Percentiles rank a stretch among this genome's conserved stretches.
Evolutionary conservation across 495 filamentous ascomycete species (phyloP).

Genomic region (Rusavskia elegans): DNA sequence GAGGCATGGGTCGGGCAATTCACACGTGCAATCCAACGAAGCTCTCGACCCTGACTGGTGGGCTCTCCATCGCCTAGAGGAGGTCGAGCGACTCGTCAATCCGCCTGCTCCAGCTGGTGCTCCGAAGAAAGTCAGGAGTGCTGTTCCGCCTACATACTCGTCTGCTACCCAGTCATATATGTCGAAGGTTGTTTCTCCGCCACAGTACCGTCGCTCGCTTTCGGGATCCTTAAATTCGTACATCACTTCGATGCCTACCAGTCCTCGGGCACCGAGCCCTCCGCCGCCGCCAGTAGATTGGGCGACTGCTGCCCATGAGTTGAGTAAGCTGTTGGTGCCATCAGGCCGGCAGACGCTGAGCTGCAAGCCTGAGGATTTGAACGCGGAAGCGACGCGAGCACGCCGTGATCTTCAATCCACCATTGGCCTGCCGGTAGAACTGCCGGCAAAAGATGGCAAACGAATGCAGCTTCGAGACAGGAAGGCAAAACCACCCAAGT

Average conservation of each 20-base stretch:
- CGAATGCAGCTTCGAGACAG: slow-evolving; percentile 61
- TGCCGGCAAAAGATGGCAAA: slow-evolving; percentile 27
- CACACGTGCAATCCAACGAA: not conserved
- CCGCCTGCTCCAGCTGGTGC: slow-evolving; percentile 25
- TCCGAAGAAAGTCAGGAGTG: slow-evolving; percentile 33
- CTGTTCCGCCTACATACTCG: slow-evolving; percentile 46
- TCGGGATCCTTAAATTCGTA: slow-evolving; percentile 15
- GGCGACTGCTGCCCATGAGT: slow-evolving; percentile 63
- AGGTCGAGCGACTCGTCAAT: slow-evolving; percentile 41
- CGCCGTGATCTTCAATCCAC: slow-evolving; percentile 45
- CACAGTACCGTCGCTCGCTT: slow-evolving; percentile 32
- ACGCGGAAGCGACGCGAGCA: slow-evolving; percentile 43
- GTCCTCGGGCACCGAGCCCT: slow-evolving; percentile 36
- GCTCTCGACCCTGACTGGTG: slow-evolving; percentile 62
- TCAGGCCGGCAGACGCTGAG: slow-evolving; percentile 51
- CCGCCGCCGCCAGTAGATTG: slow-evolving; percentile 68
- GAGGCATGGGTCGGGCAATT: not conserved
- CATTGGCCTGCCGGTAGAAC: slow-evolving; percentile 18
- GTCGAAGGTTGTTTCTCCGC: slow-evolving; percentile 50
- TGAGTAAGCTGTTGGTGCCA: slow-evolving; percentile 73
- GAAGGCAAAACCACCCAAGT: slow-evolving; percentile 36
- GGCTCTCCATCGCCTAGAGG: slow-evolving; percentile 47
- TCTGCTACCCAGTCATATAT: slow-evolving; percentile 64
- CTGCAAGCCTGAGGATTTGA: slow-evolving; percentile 59
- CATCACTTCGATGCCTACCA: slow-evolving; percentile 12